These are phyloP conservation scores for Suillus clintonianus DNA, from an alignment of 768 basidiomycete genomes.

Conservation along the genomic window DNA sequence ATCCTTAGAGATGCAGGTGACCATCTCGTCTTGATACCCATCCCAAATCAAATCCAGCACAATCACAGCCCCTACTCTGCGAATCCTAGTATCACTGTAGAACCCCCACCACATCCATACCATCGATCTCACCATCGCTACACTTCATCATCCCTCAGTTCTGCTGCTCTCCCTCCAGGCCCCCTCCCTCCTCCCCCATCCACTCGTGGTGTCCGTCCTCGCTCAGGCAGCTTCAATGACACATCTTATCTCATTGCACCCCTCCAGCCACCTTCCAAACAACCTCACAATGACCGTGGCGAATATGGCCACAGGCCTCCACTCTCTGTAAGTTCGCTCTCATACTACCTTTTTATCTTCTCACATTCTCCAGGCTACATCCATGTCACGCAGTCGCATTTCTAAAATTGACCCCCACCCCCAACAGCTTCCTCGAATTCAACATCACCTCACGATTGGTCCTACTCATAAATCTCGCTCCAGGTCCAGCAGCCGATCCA, in stretches of 20 bases:
- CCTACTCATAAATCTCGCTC: constrained; percentile 16
- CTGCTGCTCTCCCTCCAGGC: no score
- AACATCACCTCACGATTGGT: constrained; percentile 10
- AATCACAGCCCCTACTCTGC: constrained; percentile 20
- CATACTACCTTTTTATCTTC: neutral
- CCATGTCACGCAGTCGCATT: constrained; percentile 14
- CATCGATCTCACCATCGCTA: no score
- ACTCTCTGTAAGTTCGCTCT: no score
- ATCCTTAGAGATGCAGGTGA: constrained; percentile 47
- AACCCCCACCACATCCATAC: constrained; percentile 20
- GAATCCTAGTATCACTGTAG: constrained; percentile 29
- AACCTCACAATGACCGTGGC: no score
- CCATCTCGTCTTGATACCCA: constrained; percentile 38
- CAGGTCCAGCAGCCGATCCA: constrained; percentile 39
- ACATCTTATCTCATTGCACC: no score
- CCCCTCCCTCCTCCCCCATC: no score
- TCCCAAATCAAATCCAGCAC: constrained; percentile 22
- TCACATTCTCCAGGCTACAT: constrained; percentile 9
- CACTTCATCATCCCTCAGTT: no score
- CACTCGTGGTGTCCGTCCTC: no score
- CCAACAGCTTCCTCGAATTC: constrained; percentile 24
- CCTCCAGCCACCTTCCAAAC: no score
- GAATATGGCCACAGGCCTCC: no score
- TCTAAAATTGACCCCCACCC: constrained; percentile 26
- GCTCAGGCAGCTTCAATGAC: no score